phyloP scores from a whole-genome alignment of 1,139 yeast genomes.

The Yamadazyma triangularis region DNA sequence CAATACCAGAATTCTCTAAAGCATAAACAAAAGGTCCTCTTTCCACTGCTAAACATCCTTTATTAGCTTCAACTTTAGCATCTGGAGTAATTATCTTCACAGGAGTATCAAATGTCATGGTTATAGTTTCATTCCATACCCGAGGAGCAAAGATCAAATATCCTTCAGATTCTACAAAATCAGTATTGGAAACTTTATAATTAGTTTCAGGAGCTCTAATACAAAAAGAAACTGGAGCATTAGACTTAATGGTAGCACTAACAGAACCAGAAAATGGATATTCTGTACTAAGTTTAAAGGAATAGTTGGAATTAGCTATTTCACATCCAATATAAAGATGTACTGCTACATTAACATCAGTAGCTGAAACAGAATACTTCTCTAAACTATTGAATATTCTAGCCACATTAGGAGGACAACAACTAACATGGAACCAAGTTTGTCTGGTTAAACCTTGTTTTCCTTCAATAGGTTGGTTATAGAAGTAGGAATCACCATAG shows the following conservation, averaged over 20 bases:
- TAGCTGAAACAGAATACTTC: conserved; percentile 8
- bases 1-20: conserved; percentile 12
- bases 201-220: conserved; percentile 10
- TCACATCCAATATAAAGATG: conserved; percentile 13
- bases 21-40: conserved; percentile 17
- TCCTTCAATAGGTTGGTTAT: conserved; percentile 14
- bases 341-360: conserved; percentile 6
- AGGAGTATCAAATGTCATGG: conserved; percentile 10
- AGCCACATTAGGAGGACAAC: conserved; percentile 21
- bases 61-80: conserved; percentile 14
- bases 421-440: conserved; percentile 16
- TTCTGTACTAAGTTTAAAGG: conserved; percentile 6
- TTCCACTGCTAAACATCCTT: conserved; percentile 13
- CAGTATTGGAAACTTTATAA: conserved; percentile 3
- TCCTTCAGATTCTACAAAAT: conserved; percentile 5
- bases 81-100: conserved; percentile 10
- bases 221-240: conserved; percentile 6
- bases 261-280: conserved; percentile 12
- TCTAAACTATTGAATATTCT: conserved; percentile 14
- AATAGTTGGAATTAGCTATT: conserved; percentile 3
- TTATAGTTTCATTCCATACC: conserved; percentile 8
- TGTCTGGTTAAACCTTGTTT: conserved; percentile 11
- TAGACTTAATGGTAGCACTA: conserved; percentile 4
- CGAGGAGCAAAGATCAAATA: conserved; percentile 8
- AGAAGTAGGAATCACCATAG: conserved; percentile 13